Base-by-base conservation (phyloP, 495 filamentous ascomycete species). In the Elaphomyces granulatus region DNA sequence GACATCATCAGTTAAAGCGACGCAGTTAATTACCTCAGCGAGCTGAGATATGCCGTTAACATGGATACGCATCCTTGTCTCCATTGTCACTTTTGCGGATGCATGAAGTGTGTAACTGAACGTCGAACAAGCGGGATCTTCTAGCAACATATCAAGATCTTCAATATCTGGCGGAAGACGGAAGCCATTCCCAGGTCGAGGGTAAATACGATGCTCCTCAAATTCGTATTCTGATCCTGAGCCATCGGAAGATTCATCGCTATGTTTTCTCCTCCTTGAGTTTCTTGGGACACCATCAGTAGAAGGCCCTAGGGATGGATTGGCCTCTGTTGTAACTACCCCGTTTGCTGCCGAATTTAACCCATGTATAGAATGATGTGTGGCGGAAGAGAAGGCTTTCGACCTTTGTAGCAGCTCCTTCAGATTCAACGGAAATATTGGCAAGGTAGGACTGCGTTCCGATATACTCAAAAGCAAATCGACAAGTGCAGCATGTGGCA, bases 201-300 rank as follows among this genome's bases (percentile, higher is more conserved):
- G 80, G 61, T 83, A 83, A 7, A 77, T 59, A 15, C 75, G 64
- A 32, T 72, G 72, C 28, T 72, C 68, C 15, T 60, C 53, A 21
- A 61, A 44, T 36, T 63, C 57, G 10, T 58, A 53, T 36, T 62
- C 63, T 7, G 56, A 56, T 0, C 45, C 48, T 2, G 38, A 40
- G 18, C 45, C 41, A 10, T 48, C 40, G 17, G 41, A 31, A 21
- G 46, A 33, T 43, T 35, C 7, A 15, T 31, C 15, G 44, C 31
- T 18, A 40, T 45, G n/a, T n/a, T n/a, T n/a, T n/a, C n/a, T n/a
- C n/a, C n/a, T n/a, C n/a, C n/a, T n/a, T n/a, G n/a, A n/a, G n/a
- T n/a, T n/a, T n/a, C n/a, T n/a, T n/a, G n/a, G n/a, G n/a, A n/a
- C n/a, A n/a, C n/a, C n/a, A n/a, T n/a, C n/a, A n/a, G n/a, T n/a